Evolutionary conservation across 768 basidiomycete species (phyloP), one percentile per base, ranked within the genome.

Genomic region (Leccinum boreale): DNA sequence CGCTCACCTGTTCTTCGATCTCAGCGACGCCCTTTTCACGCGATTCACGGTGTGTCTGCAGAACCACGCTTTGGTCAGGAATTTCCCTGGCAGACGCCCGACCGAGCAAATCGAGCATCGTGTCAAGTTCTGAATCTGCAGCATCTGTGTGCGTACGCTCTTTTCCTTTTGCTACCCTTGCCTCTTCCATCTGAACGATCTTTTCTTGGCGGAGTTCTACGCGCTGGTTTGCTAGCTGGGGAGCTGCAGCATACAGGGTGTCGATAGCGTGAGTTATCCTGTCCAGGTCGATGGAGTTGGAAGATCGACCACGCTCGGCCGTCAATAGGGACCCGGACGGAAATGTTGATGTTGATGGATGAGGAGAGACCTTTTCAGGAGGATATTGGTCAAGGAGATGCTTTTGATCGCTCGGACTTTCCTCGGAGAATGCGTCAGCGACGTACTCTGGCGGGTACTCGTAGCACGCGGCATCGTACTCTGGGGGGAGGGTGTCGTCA

Each of bases 161-260:
- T 62, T 83, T 84, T 45, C 74, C 74, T 66, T 79, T 79, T 26
- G 79, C 79, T 64, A 78, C 77, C 78, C 75, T 54, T 5, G 90
- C 92, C 46, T 81, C 80, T 71, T 92, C 89, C 77, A 93, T 82
- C 71, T 92, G 81, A 12, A 81, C 81, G 14, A 86, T 64, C 67
- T 92, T 90, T 24, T 83, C 75, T 5, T 79, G 80, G 65, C 87
- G 87, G 47, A 96, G 82, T 70, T 95, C 94, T n/a, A 91, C 93
- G 1, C 97, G 85, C 71, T 99, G 96, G 68, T 95, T 89, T 58
- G 89, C 84, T 44, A 98, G 73, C 70, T 96, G 94, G 1, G 96
- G 95, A 0, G 93, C 85, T 29, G 88, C 90, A 8, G 82, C 72
- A 70, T 97, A 92, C 11, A 98, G 75, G 36, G 94, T 79, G 69